Evolutionary conservation across 768 basidiomycete genomes (phyloP).

Genomic region (Panaeolus papilionaceus): DNA sequence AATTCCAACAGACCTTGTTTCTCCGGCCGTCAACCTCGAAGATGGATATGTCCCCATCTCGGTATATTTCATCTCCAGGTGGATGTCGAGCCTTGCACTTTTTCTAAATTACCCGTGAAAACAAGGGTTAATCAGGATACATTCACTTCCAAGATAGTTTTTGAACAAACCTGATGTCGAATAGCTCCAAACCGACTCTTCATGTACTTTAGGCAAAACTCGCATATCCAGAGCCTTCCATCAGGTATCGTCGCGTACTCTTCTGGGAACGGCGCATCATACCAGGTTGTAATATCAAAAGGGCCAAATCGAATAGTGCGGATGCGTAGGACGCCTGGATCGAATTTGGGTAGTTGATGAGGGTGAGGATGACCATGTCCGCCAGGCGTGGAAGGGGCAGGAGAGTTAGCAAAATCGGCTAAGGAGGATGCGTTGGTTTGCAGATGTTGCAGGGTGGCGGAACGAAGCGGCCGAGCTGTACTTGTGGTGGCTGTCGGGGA

Average conservation of each 20-base stretch:
- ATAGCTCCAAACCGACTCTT: slow-evolving; percentile 87
- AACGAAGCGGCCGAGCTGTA: slow-evolving; percentile 61
- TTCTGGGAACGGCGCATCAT: slow-evolving; percentile 97
- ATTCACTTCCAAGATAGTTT: slow-evolving; percentile 5
- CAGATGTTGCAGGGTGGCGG: slow-evolving; percentile 52
- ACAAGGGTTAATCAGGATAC: slow-evolving; percentile 6
- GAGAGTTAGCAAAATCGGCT: slow-evolving; percentile 45
- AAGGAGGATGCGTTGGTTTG: slow-evolving; percentile 29
- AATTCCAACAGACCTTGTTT: slow-evolving; percentile 72
- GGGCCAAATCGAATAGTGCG: slow-evolving; percentile 88
- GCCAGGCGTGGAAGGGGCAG: slow-evolving; percentile 50
- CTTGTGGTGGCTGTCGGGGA: slow-evolving; percentile 43
- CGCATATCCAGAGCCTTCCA: slow-evolving; percentile 94
- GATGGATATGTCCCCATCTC: slow-evolving; percentile 86
- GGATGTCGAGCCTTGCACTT: slow-evolving; percentile 97
- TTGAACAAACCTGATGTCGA: slow-evolving; percentile 79
- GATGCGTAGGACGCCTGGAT: slow-evolving; percentile 66
- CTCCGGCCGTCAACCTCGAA: slow-evolving; percentile 98
- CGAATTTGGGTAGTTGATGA: slow-evolving; percentile 36
- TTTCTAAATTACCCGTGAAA: slow-evolving; percentile 53
- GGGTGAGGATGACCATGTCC: slow-evolving; percentile 20
- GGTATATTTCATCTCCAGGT: slow-evolving; percentile 97
- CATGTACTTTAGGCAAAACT: slow-evolving; percentile 98
- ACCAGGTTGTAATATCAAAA: slow-evolving; percentile 97
- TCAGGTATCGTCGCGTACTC: slow-evolving; percentile 94